Base-by-base conservation (phyloP, 768 basidiomycete genomes). In the Boletus rubropictus region DNA sequence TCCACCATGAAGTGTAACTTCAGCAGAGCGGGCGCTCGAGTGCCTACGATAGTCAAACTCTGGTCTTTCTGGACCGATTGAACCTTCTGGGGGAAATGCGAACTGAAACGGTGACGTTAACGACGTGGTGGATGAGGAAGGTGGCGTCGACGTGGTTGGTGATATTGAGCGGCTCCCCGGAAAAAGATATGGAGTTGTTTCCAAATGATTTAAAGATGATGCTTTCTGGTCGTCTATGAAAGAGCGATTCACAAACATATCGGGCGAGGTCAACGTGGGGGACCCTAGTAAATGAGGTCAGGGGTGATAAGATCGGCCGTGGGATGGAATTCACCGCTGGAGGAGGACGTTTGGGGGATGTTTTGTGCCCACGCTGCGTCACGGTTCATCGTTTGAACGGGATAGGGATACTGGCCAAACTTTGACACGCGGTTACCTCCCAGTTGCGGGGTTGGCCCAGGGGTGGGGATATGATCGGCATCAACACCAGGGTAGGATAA, bases 1-100 rank as follows among this genome's bases (percentile, higher is more conserved):
- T 48, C 84, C 84, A 39, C 82, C 82, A 48, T 86, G 84, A 29
- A 88, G 74, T 9, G 82, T 81, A 39, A 86, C 76, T 50, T 86
- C 81, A 35, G 82, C 69, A 49, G 69, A 67, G 51, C 77, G 78
- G 38, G 72, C 62, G 59, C 68, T 70, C 22, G 77, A 71, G 52
- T 77, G 74, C 49, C 81, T 77, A 56, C 82, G 79, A 59, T 79
- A 85, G 65, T 80, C 80, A 63, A 80, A 84, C 40, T 84, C 83
- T 47, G 77, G 38, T 39, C 80, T 76, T 45, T 85, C 81, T 50
- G 79, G 78, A 33, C 70, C 57, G 42, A 74, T 63, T 40, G 74
- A 48, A 31, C 70, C 69, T 44, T 84, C 82, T 32, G 79, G 70
- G 12, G 64, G 60, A 59, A 83, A 86, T 3, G 77, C 68, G 53